Percentiles rank a stretch among this genome's conserved stretches.
Conservation (phyloP, 306 rosid genomes). For the Gillenia trifoliata region DNA sequence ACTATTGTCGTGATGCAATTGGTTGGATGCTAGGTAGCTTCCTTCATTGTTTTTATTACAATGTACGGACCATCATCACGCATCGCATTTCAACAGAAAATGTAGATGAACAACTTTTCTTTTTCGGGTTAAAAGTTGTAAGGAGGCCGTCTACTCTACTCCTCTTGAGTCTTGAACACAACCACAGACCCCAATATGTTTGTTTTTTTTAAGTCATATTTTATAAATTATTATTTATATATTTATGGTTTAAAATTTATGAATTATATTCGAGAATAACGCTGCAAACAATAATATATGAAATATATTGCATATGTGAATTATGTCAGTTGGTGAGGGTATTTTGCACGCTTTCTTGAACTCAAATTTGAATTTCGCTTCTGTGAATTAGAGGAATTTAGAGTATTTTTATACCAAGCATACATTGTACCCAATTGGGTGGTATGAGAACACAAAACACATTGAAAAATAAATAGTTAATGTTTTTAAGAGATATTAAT, state of each 20-base stretch:
- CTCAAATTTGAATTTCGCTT: too few species aligned
- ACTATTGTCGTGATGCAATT: background rate
- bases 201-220: background rate
- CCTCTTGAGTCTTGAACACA: background rate
- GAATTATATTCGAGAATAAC: too few species aligned
- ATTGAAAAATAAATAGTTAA: background rate
- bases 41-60: background rate
- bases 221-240: too few species aligned
- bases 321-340: too few species aligned
- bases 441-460: background rate
- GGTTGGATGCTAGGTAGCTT: background rate
- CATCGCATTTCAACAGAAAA: too few species aligned
- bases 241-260: too few species aligned
- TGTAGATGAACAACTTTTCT: background rate
- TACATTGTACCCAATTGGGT: background rate
- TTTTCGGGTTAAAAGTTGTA: too few species aligned
- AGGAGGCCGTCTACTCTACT: too few species aligned
- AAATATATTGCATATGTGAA: too few species aligned
- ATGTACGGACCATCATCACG: background rate
- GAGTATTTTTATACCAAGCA: background rate
- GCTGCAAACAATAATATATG: background rate
- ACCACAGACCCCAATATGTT: background rate
- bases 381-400: too few species aligned
- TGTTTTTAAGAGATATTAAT: background rate
- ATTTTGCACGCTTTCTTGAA: too few species aligned